Percentiles rank a stretch among this genome's conserved stretches.
phyloP scores from a whole-genome alignment of 2,329 filamentous ascomycete genomes.

The Fusarium virguliforme region DNA sequence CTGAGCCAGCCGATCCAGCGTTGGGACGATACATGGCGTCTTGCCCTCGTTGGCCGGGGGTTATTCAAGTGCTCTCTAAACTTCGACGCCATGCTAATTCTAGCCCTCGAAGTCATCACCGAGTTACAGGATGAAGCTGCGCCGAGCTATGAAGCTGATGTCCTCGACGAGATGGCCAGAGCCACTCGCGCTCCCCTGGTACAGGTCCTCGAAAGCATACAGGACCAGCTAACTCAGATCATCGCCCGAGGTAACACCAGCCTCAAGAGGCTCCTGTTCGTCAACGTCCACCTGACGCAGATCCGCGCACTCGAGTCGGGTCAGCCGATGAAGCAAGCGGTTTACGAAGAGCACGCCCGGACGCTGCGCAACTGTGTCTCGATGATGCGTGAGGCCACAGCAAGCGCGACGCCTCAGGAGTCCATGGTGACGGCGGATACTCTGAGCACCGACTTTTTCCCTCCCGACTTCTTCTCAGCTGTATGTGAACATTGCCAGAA shows the following conservation, averaged over 20 bases:
- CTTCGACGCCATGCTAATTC: constrained; percentile 48
- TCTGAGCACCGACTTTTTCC: constrained; percentile 38
- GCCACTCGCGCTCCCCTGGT: constrained; percentile 43
- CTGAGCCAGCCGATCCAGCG: constrained; percentile 31
- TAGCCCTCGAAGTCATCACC: constrained; percentile 46
- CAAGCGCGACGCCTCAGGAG: constrained; percentile 42
- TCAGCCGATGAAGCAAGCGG: constrained; percentile 39
- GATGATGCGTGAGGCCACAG: constrained; percentile 35
- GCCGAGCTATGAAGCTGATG: constrained; percentile 40
- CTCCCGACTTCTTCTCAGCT: constrained; percentile 39
- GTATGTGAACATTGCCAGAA: constrained; percentile 26
- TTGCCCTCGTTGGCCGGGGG: constrained; percentile 49
- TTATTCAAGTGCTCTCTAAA: constrained; percentile 50
- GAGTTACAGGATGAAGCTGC: constrained; percentile 47
- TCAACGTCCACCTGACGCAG: constrained; percentile 44
- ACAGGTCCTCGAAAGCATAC: constrained; percentile 36
- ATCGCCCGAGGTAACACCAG: constrained; percentile 46
- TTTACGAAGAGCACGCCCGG: constrained; percentile 45
- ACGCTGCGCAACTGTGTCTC: constrained; percentile 42
- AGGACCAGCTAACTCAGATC: constrained; percentile 43
- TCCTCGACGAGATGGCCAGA: constrained; percentile 48
- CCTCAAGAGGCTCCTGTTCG: constrained; percentile 47
- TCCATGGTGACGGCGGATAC: constrained; percentile 31
- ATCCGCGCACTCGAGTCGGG: constrained; percentile 48
- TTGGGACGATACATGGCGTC: constrained; percentile 46